phyloP scores from a whole-genome alignment of 129 eudicot species.

The Flaveria robusta region DNA sequence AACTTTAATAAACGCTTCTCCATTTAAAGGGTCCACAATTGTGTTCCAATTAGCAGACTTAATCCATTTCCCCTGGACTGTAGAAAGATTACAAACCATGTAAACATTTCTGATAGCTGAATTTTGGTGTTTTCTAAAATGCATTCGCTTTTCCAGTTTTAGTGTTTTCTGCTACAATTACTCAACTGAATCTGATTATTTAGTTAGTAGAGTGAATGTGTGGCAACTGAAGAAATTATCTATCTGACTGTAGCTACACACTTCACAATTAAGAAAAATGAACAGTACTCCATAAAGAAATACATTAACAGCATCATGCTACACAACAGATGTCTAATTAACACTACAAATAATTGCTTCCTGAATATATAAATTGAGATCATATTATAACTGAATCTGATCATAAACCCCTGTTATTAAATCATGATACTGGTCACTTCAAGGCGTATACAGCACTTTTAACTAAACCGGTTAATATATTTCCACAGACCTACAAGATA shows the following conservation, averaged over 20 bases:
- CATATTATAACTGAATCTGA: not conserved
- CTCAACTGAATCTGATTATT: not conserved
- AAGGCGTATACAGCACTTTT: not conserved
- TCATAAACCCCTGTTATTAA: not conserved
- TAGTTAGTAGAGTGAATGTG: conserved; percentile 25
- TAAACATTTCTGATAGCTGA: not conserved
- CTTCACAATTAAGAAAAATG: not conserved
- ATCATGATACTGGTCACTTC: not conserved
- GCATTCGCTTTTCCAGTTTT: not conserved
- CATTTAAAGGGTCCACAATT: conserved; percentile 85
- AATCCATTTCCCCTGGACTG: conserved; percentile 98
- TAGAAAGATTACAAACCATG: conserved; percentile 27
- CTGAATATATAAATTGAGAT: not conserved
- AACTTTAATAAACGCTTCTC: conserved; percentile 86
- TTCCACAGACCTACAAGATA: conserved; percentile 18
- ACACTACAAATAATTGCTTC: not conserved
- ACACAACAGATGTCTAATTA: not conserved
- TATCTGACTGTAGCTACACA: conserved; percentile 13
- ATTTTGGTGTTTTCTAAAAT: not conserved
- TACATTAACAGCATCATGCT: too few species aligned
- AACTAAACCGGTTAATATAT: not conserved
- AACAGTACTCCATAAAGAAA: not conserved
- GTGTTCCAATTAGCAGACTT: conserved; percentile 77
- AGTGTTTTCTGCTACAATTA: not conserved
- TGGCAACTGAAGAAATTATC: not conserved